A percentile compares a stretch with the other conserved stretches of the same genome.
phyloP scores from a whole-genome alignment of 192 early-diverging fungal genomes.

The Backusella macrospora region DNA sequence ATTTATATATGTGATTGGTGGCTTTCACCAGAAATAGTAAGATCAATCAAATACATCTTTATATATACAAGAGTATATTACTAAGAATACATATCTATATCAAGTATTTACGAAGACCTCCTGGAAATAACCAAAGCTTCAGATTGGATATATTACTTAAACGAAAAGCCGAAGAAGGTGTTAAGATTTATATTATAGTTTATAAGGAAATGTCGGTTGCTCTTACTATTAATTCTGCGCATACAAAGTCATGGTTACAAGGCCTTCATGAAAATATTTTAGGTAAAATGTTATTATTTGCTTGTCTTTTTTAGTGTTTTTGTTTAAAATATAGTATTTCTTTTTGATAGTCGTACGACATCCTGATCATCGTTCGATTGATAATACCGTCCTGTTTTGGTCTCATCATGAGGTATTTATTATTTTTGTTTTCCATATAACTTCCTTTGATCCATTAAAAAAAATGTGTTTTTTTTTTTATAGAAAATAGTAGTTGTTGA shows the following conservation, averaged over 20 bases:
- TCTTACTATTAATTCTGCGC: conserved; percentile 70
- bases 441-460: background rate
- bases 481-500: conserved; percentile 83
- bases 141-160: conserved; percentile 79
- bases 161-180: conserved; percentile 81
- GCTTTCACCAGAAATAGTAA: conserved; percentile 85
- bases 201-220: conserved; percentile 86
- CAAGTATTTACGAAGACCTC: conserved; percentile 75
- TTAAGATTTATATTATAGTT: conserved; percentile 81
- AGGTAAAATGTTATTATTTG: conserved; percentile 55
- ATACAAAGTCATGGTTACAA: conserved; percentile 75
- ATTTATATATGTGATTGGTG: conserved; percentile 89
- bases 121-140: conserved; percentile 72
- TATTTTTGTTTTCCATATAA: background rate
- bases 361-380: conserved; percentile 75
- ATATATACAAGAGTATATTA: too few species aligned
- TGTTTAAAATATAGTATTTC: background rate
- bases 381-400: conserved; percentile 81
- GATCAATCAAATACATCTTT: background rate
- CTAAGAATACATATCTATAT: too few species aligned
- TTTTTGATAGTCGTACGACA: conserved; percentile 69
- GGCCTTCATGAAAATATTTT: conserved; percentile 76
- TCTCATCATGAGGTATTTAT: conserved; percentile 70
- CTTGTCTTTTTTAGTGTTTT: background rate
- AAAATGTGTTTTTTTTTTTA: background rate